phyloP scores from a whole-genome alignment of 208 protist genomes.

The Plasmodiophora brassicae region DNA sequence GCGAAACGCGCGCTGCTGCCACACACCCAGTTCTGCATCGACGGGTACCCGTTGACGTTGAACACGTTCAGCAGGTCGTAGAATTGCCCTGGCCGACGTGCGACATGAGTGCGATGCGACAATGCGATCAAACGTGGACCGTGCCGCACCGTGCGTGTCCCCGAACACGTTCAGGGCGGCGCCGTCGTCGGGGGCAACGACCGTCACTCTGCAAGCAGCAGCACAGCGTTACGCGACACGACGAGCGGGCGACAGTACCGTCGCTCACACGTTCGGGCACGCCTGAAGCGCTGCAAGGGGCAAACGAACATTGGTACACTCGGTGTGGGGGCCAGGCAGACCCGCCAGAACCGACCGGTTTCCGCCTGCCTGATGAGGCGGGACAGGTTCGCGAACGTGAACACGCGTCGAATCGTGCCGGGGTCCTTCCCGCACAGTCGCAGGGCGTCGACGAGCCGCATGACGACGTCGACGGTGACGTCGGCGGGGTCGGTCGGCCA shows the following conservation, averaged over 20 bases:
- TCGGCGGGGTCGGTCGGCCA: too few relatives aligned
- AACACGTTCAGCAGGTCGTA: constrained; percentile 36
- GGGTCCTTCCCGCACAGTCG: not conserved
- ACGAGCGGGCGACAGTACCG: too few relatives aligned
- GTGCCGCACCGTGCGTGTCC: not conserved
- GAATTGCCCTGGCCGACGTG: constrained; percentile 11
- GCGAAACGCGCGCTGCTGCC: not conserved
- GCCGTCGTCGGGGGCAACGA: not conserved
- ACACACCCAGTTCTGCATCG: not conserved
- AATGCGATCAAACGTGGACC: not conserved
- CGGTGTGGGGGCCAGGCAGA: too few relatives aligned
- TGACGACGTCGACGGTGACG: too few relatives aligned
- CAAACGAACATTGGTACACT: too few relatives aligned
- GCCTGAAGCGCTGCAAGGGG: too few relatives aligned
- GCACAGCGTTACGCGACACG: too few relatives aligned
- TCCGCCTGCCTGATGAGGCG: not conserved
- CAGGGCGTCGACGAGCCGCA: not conserved
- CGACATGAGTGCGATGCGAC: not conserved
- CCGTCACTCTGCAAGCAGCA: not conserved
- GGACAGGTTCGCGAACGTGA: not conserved
- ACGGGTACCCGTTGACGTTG: constrained; percentile 9
- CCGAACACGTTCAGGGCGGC: not conserved
- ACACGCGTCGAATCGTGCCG: not conserved
- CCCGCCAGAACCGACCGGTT: too few relatives aligned
- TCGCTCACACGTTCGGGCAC: too few relatives aligned